Base-by-base conservation (phyloP, 495 filamentous ascomycete genomes). In the Penicillium bovifimosum region DNA sequence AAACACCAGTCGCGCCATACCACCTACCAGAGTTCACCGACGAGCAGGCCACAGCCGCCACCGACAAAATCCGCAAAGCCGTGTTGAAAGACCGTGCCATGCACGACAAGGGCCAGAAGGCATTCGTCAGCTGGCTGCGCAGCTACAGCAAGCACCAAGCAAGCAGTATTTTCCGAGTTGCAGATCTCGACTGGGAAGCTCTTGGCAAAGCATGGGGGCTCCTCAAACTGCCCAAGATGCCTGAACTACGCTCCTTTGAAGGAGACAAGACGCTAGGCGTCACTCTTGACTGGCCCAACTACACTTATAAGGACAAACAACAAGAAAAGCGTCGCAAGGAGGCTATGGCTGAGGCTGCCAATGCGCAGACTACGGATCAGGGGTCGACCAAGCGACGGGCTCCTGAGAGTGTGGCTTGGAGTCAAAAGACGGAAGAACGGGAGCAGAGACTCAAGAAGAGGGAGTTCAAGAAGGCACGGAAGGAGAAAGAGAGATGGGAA, bases 111-210 rank as follows among this genome's bases (percentile, higher is more conserved):
- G 89, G 84, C 13, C 87, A 96, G 63, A 82, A 84, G 50, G 93
- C 86, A 13, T 96, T 97, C 57, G 93, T 96, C 39, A 90, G 85
- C 71, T 96, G 91, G 87, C 79, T 96, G 8, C 82, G 87, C 59
- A 85, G 87, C 50, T 96, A 96, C 67, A 86, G 84, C 62, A 95
- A 96, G 63, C 92, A 97, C 58, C 81, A 90, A 66, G 90, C 91
- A 9, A 81, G 77, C 55, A 91, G 87, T 68, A 97, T 98, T 54
- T 98, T 98, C 75, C 84, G 90, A 5, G 75, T 92, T 4, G 63
- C 76, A 8, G 88, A 93, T 61, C 74, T 96, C 14, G 83, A 91
- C 65, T 98, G 93, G 93, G 72, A 76, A 34, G 87, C 86, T 38
- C 70, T 95, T 2, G 92, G 85, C 3, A 75, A 82, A 48, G 86